phyloP scores from a whole-genome alignment of 176 grass and related monocot genomes.

The Hsuehochloa calcarea region DNA sequence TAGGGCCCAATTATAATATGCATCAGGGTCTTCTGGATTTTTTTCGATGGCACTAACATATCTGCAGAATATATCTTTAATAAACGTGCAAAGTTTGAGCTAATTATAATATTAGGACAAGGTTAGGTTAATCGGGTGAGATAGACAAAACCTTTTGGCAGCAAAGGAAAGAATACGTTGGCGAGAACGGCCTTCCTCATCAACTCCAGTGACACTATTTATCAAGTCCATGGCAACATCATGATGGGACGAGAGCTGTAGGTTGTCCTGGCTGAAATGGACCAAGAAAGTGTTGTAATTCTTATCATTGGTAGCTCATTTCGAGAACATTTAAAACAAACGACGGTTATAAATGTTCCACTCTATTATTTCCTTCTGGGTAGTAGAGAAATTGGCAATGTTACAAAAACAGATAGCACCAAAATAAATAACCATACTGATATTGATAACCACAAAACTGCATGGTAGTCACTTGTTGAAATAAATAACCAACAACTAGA shows the following conservation, averaged over 20 bases:
- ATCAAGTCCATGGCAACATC: conserved; percentile 83
- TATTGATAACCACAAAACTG: neutral
- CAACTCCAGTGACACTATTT: conserved; percentile 73
- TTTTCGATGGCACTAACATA: conserved; percentile 76
- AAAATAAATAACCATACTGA: neutral
- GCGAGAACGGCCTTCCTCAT: conserved; percentile 77
- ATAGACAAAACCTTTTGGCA: conserved; percentile 60
- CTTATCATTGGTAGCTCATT: neutral
- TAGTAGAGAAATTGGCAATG: neutral
- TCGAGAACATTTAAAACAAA: neutral
- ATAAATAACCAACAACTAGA: neutral
- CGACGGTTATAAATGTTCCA: neutral
- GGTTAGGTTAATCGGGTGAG: neutral
- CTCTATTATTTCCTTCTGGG: neutral
- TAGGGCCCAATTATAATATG: conserved; percentile 82
- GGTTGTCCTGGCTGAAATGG: conserved; percentile 44
- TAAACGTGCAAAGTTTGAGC: conserved; percentile 1
- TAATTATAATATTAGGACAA: neutral
- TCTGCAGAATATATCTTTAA: conserved; percentile 39
- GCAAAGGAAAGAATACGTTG: conserved; percentile 79
- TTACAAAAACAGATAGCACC: neutral
- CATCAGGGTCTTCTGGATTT: conserved; percentile 84
- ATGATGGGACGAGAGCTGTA: conserved; percentile 49
- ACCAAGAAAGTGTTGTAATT: neutral
- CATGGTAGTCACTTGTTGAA: neutral